Percentiles rank a stretch among this genome's conserved stretches.
Evolutionary conservation across 139 green algal genomes (phyloP).

Genomic region (Nannochloris sp.): DNA sequence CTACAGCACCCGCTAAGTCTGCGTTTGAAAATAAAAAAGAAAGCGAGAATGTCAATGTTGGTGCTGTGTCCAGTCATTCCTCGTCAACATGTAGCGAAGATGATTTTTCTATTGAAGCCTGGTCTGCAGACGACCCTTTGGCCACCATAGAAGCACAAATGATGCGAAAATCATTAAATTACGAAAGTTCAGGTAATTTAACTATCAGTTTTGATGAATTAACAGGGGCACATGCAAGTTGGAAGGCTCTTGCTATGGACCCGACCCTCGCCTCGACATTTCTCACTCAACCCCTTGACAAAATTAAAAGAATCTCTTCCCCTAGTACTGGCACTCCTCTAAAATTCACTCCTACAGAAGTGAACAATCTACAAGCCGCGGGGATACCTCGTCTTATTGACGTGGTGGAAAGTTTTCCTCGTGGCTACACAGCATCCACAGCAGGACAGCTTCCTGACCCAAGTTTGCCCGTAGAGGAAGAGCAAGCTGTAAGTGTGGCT

Average conservation of each 20-base stretch:
- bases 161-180: too few species aligned
- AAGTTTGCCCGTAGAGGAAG: neutral
- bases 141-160: neutral
- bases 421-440: conserved; percentile 19
- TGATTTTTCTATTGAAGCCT: neutral
- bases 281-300: neutral
- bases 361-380: conserved; percentile 8
- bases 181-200: too few species aligned
- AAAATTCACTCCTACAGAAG: neutral
- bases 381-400: conserved; percentile 26
- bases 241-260: neutral
- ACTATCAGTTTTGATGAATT: too few species aligned
- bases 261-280: neutral
- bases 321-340: neutral
- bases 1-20: too few species aligned
- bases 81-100: neutral
- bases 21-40: too few species aligned
- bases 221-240: neutral
- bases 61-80: neutral
- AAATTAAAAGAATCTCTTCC: neutral
- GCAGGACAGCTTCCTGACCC: conserved; percentile 11
- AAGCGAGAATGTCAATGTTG: neutral
- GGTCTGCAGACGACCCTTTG: neutral
- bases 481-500: neutral
- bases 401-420: conserved; percentile 39